phyloP scores from a whole-genome alignment of 192 early-diverging fungal genomes.

The Coemansia sp. region DNA sequence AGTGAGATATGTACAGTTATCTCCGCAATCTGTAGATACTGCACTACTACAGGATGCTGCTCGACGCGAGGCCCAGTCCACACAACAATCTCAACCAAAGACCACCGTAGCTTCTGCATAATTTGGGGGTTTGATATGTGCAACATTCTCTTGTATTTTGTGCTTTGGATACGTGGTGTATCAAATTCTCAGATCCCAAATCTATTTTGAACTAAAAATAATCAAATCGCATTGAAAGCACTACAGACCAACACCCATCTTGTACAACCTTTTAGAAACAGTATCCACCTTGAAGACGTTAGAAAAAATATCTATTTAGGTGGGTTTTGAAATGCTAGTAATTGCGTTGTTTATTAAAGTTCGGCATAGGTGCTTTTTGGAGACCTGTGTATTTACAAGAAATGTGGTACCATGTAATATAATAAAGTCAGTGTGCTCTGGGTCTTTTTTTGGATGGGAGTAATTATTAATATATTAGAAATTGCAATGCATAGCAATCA shows the following conservation, averaged over 20 bases:
- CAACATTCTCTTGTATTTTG: no score
- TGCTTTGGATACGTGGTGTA: no score
- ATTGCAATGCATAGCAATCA: background rate
- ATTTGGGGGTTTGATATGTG: background rate
- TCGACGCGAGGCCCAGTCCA: conserved; percentile 76
- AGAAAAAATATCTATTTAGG: background rate
- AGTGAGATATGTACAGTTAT: conserved; percentile 93
- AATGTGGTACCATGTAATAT: background rate
- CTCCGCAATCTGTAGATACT: conserved; percentile 85
- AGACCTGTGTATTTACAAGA: background rate
- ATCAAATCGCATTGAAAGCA: background rate
- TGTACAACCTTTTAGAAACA: no score
- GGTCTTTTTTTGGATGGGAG: background rate
- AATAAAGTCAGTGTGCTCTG: background rate
- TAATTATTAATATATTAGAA: background rate
- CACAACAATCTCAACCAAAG: conserved; percentile 38
- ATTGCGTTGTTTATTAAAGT: background rate
- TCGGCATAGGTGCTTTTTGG: background rate
- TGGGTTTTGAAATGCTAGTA: no score
- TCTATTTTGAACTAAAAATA: background rate
- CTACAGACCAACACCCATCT: no score
- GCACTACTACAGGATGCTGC: conserved; percentile 96
- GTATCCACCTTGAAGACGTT: background rate
- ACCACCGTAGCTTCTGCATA: conserved; percentile 22
- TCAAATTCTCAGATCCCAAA: background rate